Percentiles rank a stretch among this genome's conserved stretches.
Evolutionary conservation across 768 basidiomycete species (phyloP).

Genomic region (Leccinum longicurvipes): DNA sequence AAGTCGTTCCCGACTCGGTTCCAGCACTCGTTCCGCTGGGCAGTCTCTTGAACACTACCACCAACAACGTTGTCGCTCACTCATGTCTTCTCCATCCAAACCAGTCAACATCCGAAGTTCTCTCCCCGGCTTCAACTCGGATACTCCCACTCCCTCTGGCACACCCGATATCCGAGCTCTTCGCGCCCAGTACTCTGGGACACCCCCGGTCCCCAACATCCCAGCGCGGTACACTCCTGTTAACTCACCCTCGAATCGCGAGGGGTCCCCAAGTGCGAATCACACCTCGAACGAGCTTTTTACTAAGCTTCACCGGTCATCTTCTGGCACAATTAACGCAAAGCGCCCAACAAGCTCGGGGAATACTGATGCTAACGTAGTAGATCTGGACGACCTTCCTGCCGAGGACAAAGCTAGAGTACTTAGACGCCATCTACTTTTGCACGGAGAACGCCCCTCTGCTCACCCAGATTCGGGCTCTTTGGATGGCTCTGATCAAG

Average conservation of each 20-base stretch:
- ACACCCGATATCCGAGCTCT: slow-evolving; percentile 64
- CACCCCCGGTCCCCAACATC: slow-evolving; percentile 48
- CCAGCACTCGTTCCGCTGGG: not conserved
- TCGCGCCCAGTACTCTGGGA: slow-evolving; percentile 63
- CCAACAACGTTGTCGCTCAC: not conserved
- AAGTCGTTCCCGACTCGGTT: not conserved
- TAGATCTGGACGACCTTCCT: slow-evolving; percentile 57
- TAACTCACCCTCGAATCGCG: slow-evolving; percentile 12
- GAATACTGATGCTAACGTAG: slow-evolving; percentile 29
- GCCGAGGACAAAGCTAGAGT: slow-evolving; percentile 85
- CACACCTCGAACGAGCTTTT: slow-evolving; percentile 10
- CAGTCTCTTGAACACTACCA: not conserved
- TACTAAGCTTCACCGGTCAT: slow-evolving; percentile 16
- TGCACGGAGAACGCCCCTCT: slow-evolving; percentile 56
- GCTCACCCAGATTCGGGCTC: slow-evolving; percentile 24
- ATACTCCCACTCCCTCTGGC: slow-evolving; percentile 39
- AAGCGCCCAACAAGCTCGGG: slow-evolving; percentile 29
- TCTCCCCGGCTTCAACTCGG: slow-evolving; percentile 13
- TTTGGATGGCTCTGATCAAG: slow-evolving; percentile 23
- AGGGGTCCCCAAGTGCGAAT: slow-evolving; percentile 7
- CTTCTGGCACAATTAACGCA: slow-evolving; percentile 40
- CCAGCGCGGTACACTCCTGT: slow-evolving; percentile 57
- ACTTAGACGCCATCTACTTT: slow-evolving; percentile 75
- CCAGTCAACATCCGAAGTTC: slow-evolving; percentile 48
- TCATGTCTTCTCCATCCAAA: slow-evolving; percentile 54